Evolutionary conservation across 306 rosid genomes (phyloP).

Genomic region (Cucurbita pepo): DNA sequence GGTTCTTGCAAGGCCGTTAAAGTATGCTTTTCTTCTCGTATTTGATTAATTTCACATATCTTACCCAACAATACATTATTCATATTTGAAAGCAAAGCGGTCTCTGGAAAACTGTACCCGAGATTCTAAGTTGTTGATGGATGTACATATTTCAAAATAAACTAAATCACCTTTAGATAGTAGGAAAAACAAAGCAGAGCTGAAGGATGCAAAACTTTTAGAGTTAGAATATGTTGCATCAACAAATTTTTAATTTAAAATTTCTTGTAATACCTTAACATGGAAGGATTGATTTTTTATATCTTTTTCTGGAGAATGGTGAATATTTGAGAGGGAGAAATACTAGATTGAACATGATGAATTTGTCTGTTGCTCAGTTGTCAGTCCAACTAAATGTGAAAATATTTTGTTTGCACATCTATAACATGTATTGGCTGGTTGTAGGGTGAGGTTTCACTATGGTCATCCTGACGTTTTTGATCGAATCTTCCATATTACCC

Average conservation of each 20-base stretch:
- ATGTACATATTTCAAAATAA: background rate
- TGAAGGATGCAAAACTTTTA: background rate
- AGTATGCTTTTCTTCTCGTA: conserved; percentile 38
- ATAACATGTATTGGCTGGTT: conserved; percentile 12
- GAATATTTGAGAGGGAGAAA: background rate
- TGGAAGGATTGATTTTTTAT: background rate
- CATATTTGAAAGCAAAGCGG: background rate
- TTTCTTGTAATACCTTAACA: background rate
- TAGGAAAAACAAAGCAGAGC: background rate
- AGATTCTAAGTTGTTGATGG: background rate
- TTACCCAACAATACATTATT: background rate
- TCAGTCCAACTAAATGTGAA: background rate
- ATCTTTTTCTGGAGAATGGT: background rate
- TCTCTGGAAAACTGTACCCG: background rate
- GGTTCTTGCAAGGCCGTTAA: conserved; percentile 93
- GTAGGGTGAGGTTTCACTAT: conserved; percentile 92
- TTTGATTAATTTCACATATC: background rate
- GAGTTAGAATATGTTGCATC: background rate
- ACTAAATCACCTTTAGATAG: background rate
- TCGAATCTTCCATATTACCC: conserved; percentile 92
- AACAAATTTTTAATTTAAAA: background rate
- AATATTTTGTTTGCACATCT: background rate
- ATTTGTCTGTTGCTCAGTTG: background rate
- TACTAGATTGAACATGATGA: background rate
- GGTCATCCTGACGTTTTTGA: conserved; percentile 98